Base-by-base conservation (phyloP, 2,329 filamentous ascomycete genomes). In the Monilinia laxa region DNA sequence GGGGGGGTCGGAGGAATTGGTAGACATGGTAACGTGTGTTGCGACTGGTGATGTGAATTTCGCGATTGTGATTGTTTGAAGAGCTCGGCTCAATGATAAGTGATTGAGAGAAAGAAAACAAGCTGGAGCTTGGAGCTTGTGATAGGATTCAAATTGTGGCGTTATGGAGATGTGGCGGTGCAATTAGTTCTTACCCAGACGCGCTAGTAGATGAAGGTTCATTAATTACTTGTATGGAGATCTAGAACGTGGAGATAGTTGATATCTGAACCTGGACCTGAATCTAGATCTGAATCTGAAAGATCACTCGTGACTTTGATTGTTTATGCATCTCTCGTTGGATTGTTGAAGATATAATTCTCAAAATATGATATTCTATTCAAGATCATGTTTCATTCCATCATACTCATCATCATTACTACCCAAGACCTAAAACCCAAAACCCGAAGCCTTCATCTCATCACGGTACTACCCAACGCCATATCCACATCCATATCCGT, bases 1-100 rank as follows among this genome's bases (percentile, higher is more conserved):
- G 35, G 70, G 51, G 2, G 73, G 65, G 47, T 72, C 73, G 14
- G 75, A 76, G 4, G 73, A 66, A 60, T 72, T 73, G 18, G 73
- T 73, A 38, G 71, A 63, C 71, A 72, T 73, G 45, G 40, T 42
- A 6, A 35, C 31, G 31, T 3, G 31, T 42, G 12, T 42, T 42
- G 40, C 40, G 40, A 42, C 62, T 40, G 18, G 16, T 35, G 18
- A 59, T 1, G 14, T 23, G 31, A 35, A 5, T 35, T 35, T 35
- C 31, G 38, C 16, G 23, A n/a, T 5, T 52, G 25, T 51, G 16
- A 23, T 20, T 47, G 11, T 38, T 57, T 20, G 51, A 12, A 16
- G 47, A 51, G n/a, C 31, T 35, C 3, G 31, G 31, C 31, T 35
- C 31, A 35, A 35, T 35, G 31, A 35, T 5, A 35, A 35, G 31